Evolutionary conservation across 2,329 filamentous ascomycete genomes (phyloP).

Genomic region (Cercospora canescens): DNA sequence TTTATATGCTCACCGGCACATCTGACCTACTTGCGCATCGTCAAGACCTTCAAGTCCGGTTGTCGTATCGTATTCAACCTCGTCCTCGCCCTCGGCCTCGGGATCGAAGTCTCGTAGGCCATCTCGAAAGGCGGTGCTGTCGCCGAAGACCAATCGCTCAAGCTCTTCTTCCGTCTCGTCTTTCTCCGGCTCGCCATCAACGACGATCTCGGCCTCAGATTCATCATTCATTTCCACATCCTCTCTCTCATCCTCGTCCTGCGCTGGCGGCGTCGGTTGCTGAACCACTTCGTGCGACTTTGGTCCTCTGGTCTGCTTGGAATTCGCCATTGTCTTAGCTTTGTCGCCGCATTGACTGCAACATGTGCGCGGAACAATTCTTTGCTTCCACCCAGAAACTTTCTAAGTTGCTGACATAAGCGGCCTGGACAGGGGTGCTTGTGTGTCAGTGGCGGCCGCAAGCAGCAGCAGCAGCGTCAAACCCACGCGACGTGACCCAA

Average conservation of each 20-base stretch:
- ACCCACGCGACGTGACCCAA: slow-evolving; percentile 1
- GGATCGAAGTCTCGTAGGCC: slow-evolving; percentile 62
- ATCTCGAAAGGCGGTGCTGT: slow-evolving; percentile 76
- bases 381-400: not conserved
- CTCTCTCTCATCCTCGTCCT: slow-evolving; percentile 21
- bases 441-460: not conserved
- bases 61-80: slow-evolving; percentile 40
- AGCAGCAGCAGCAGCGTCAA: not conserved
- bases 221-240: slow-evolving; percentile 27
- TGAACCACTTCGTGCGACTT: slow-evolving; percentile 17
- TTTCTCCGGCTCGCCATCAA: slow-evolving; percentile 32
- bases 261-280: slow-evolving; percentile 24
- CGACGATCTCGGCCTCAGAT: slow-evolving; percentile 32
- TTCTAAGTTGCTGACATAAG: slow-evolving; percentile 3
- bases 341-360: not conserved
- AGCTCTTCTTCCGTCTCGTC: slow-evolving; percentile 36
- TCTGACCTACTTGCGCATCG: slow-evolving; percentile 65
- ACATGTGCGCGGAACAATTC: not conserved
- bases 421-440: not conserved
- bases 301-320: slow-evolving; percentile 12
- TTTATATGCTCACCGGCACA: not conserved
- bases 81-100: slow-evolving; percentile 47
- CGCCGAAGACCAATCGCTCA: slow-evolving; percentile 85
- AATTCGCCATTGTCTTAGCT: slow-evolving; percentile 19
- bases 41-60: slow-evolving; percentile 62